Evolutionary conservation across 2,329 filamentous ascomycete genomes (phyloP), one percentile per base, ranked within the genome.

Genomic region (Fusarium goolgardi): DNA sequence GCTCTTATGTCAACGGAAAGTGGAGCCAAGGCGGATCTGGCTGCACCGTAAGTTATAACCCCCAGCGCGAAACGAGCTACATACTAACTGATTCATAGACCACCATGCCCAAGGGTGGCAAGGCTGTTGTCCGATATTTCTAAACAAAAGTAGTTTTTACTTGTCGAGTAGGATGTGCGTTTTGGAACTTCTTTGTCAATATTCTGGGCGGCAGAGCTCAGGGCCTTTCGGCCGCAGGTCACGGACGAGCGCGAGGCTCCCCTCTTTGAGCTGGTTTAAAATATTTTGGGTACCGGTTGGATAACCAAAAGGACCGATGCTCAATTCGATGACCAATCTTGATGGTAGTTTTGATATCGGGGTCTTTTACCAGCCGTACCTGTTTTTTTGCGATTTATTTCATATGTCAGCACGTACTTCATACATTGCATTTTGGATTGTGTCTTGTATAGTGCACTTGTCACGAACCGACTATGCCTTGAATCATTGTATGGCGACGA

Each of bases 41-140:
- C 63, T 97, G 93, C 88, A 97, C 93, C 51, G 93, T 96, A 89
- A 86, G 91, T 61, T 20, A 21, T 12, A 20, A 20, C 20, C 16
- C 15, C 13, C 7, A 25, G 18, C 6, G 13, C 8, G 18, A 41
- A 15, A 31, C 13, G 11, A 5, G 27, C 31, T 18, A 6, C 37
- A 40, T 23, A 34, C 71, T 75, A 67, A 76, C 69, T 35, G 44
- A 41, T 21, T 45, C 43, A 50, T 55, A 86, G 84, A 83, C 83
- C 32, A 78, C 77, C 37, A 74, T 85, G 67, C 66, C 65, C n/a
- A 45, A 69, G 15, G 81, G 82, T 56, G 81, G 80, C 65, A 77
- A 73, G 35, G 83, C 80, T 29, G 74, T 77, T 60, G 77, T 86
- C 69, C 81, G 78, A 56, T 84, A 83, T 75, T 83, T 78, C 71